Evolutionary conservation across 116 monocot species (phyloP), one percentile per base, ranked within the genome.

Genomic region (Zostera marina): DNA sequence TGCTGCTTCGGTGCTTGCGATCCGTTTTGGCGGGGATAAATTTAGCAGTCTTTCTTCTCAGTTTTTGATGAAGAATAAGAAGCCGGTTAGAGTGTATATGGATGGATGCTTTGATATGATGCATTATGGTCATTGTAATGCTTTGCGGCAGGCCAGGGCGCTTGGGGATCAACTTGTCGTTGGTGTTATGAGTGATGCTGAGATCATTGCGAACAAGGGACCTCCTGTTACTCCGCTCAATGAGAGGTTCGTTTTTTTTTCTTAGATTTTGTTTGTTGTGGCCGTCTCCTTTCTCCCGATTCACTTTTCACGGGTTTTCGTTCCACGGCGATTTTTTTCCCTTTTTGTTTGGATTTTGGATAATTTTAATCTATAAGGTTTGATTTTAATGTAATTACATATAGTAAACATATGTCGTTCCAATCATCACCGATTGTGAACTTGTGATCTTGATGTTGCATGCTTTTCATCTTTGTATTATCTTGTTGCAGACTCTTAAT

Each of bases 51-150:
- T 67, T 4, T 47, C 57, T 17, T 14, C 62, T 11, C 63, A 54
- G 63, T 62, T 66, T 8, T 45, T 47, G n/a, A 40, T 49, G 57
- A 78, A 46, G 63, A 85, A 72, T 72, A 72, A 72, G 66, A 79
- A 56, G 68, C 80, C 78, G 16, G 70, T 94, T 8, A 64, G 88
- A 59, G 93, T 94, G 19, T 94, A 94, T 71, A 94, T 94, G 88
- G 93, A 88, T 41, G 93, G 93, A 2, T 94, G 88, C 79, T 94
- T 94, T 66, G 85, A 94, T 66, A 84, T 94, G 76, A 94, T 94
- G 93, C 93, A 94, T 71, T 94, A 94, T 63, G 93, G 88, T 10
- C 93, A 94, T 47, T 84, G 84, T 54, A 94, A 93, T 63, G 93
- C 93, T 5, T 70, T 93, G 47, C 68, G 88, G 53, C 93, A 93